Conservation (phyloP, 208 protist species). For the Trypanosoma brucei region DNA sequence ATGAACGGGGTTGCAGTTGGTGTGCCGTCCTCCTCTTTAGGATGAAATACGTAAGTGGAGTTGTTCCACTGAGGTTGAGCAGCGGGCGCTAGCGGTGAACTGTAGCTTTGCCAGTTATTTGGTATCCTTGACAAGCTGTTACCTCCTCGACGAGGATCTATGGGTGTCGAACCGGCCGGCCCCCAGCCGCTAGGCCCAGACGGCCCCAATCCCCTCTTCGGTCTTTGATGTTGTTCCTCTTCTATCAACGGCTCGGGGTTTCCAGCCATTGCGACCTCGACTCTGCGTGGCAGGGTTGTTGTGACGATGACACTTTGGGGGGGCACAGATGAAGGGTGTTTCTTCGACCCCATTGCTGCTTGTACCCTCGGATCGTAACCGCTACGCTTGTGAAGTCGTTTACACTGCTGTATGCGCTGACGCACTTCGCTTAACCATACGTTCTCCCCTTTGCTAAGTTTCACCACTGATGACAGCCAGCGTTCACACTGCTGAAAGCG, state of each 20-base stretch:
- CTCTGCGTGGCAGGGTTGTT: conserved; percentile 40
- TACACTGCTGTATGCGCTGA: conserved; percentile 30
- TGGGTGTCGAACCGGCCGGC: no score
- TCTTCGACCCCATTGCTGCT: neutral
- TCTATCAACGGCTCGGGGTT: no score
- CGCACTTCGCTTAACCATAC: conserved; percentile 33
- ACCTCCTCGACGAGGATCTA: neutral
- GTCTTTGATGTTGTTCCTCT: neutral
- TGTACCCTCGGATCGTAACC: conserved; percentile 6
- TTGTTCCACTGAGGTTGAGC: neutral
- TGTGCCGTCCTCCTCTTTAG: neutral
- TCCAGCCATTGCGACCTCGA: conserved; percentile 32
- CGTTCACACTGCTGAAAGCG: conserved; percentile 57
- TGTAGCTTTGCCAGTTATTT: neutral
- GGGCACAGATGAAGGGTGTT: neutral
- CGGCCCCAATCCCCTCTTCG: neutral
- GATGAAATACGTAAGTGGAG: neutral
- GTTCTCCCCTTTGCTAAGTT: conserved; percentile 35
- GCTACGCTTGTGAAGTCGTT: conserved; percentile 23
- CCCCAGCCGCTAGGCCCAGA: no score
- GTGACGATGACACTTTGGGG: conserved; percentile 55
- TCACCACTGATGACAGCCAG: conserved; percentile 45
- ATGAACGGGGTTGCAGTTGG: neutral
- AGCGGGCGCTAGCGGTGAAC: neutral
- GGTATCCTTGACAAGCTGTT: neutral